These are phyloP conservation scores for Euphrasia confusa DNA, from an alignment of 257 asterid species.

Conservation along the genomic window DNA sequence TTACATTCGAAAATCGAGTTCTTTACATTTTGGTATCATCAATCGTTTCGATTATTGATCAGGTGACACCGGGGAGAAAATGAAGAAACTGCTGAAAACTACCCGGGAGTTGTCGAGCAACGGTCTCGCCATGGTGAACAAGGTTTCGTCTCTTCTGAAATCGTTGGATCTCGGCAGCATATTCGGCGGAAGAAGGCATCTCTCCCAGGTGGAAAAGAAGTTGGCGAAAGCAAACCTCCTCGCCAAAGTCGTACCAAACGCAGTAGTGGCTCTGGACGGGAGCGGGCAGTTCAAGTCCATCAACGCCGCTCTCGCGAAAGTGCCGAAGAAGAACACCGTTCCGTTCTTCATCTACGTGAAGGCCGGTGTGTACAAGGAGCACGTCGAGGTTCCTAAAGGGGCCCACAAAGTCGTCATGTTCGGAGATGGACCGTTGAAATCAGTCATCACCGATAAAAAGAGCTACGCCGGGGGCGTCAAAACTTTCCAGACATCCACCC, in stretches of 20 bases:
- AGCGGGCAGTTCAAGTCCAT: constrained; percentile 46
- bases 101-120: constrained; percentile 52
- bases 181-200: constrained; percentile 27
- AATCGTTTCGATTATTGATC: neutral
- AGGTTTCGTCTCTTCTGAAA: constrained; percentile 24
- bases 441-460: constrained; percentile 43
- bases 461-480: constrained; percentile 29
- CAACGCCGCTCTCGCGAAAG: constrained; percentile 36
- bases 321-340: constrained; percentile 25
- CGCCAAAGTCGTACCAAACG: neutral
- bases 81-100: constrained; percentile 41
- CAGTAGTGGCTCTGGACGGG: constrained; percentile 61
- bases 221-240: neutral
- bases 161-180: constrained; percentile 19
- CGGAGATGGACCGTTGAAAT: constrained; percentile 54
- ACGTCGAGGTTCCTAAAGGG: constrained; percentile 31
- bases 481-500: constrained; percentile 49
- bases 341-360: constrained; percentile 31
- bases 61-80: constrained; percentile 53
- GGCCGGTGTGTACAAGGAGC: constrained; percentile 29
- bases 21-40: too few relatives aligned
- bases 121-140: constrained; percentile 49
- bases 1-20: too few relatives aligned
- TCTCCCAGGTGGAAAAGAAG: neutral
- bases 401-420: constrained; percentile 33